phyloP scores from a whole-genome alignment of 2,329 filamentous ascomycete genomes.

The Aspergillus udagawae region DNA sequence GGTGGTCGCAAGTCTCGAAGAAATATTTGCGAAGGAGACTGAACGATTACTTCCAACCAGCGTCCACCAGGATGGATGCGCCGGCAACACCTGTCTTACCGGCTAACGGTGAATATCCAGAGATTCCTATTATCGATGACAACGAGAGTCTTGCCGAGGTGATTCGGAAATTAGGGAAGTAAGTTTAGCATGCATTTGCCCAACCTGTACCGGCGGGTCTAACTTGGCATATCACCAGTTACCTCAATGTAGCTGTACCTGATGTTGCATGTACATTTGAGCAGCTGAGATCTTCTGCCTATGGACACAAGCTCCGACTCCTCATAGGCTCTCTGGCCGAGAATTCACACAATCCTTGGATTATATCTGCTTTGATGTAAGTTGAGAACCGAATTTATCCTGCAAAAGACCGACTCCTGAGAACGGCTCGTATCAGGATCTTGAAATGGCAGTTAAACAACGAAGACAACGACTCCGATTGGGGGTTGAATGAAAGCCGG shows the following conservation, averaged over 20 bases:
- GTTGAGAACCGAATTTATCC: slow-evolving; percentile 13
- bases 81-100: slow-evolving; percentile 13
- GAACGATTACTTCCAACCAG: slow-evolving; percentile 1
- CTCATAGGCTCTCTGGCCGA: slow-evolving; percentile 38
- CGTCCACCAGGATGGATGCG: slow-evolving; percentile 8
- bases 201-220: background rate
- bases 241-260: slow-evolving; percentile 35
- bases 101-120: slow-evolving; percentile 25
- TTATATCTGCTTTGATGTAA: slow-evolving; percentile 51
- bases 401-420: background rate
- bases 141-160: slow-evolving; percentile 37
- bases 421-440: slow-evolving; percentile 38
- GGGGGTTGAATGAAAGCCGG: slow-evolving; percentile 53
- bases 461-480: slow-evolving; percentile 47
- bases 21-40: background rate
- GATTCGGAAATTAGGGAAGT: slow-evolving; percentile 39
- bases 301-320: slow-evolving; percentile 35
- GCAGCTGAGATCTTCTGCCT: slow-evolving; percentile 37
- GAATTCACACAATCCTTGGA: slow-evolving; percentile 41
- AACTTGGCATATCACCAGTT: slow-evolving; percentile 24
- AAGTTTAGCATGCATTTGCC: slow-evolving; percentile 3
- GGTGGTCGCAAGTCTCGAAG: background rate
- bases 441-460: slow-evolving; percentile 55
- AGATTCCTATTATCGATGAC: slow-evolving; percentile 40
- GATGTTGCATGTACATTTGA: slow-evolving; percentile 44